Evolutionary conservation across 2,329 filamentous ascomycete species (phyloP).

Genomic region (Trichoderma polysporum): DNA sequence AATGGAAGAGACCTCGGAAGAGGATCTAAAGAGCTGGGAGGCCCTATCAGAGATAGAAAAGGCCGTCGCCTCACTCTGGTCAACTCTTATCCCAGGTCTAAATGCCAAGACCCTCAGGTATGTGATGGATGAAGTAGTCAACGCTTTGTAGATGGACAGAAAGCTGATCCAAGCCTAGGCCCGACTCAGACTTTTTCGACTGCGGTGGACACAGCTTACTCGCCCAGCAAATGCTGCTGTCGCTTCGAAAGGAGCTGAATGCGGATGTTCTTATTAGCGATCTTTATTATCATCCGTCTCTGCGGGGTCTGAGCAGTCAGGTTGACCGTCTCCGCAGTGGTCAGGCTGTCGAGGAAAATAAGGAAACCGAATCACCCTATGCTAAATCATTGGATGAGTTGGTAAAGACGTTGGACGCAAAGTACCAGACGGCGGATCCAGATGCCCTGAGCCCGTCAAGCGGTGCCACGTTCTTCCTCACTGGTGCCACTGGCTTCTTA

Average conservation of each 20-base stretch:
- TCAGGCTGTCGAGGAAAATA: constrained; percentile 25
- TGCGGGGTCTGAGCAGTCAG: constrained; percentile 32
- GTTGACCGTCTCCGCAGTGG: constrained; percentile 33
- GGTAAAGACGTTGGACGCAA: constrained; percentile 47
- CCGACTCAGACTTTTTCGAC: constrained; percentile 41
- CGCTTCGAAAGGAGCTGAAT: constrained; percentile 37
- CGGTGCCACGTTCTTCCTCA: constrained; percentile 59
- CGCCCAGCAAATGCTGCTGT: constrained; percentile 72
- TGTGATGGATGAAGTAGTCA: no score
- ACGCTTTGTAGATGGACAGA: no score
- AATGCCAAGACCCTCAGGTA: constrained; percentile 65
- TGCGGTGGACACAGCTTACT: constrained; percentile 48
- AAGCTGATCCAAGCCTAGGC: no score
- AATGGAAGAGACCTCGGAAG: constrained; percentile 39
- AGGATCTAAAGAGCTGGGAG: constrained; percentile 54
- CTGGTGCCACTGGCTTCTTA: not conserved
- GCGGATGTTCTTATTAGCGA: constrained; percentile 34
- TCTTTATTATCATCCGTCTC: constrained; percentile 33
- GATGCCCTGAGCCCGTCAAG: constrained; percentile 29
- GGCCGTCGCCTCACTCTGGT: no score
- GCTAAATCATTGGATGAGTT: constrained; percentile 54
- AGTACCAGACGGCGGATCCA: constrained; percentile 39
- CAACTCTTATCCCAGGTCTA: constrained; percentile 63
- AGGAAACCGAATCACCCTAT: constrained; percentile 53
- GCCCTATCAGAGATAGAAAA: constrained; percentile 39